phyloP scores from a whole-genome alignment of 176 grass and related monocot genomes.

The Eleusine coracana region DNA sequence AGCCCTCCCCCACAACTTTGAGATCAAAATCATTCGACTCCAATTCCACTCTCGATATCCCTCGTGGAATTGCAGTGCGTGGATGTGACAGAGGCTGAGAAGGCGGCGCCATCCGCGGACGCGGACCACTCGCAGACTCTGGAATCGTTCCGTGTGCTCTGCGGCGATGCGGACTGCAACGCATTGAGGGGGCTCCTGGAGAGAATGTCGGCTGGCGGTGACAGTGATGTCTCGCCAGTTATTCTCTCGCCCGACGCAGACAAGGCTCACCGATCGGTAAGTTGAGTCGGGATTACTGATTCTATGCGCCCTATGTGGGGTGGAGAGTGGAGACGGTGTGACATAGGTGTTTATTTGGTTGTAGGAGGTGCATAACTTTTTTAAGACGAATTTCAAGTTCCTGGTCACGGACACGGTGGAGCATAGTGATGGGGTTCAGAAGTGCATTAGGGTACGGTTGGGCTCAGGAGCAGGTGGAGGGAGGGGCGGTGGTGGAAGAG shows the following conservation, averaged over 20 bases:
- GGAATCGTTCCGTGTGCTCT: conserved; percentile 61
- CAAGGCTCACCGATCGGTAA: conserved; percentile 83
- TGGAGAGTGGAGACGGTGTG: neutral
- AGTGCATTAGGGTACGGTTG: conserved; percentile 73
- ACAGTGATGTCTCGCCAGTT: conserved; percentile 51
- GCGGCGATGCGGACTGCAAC: conserved; percentile 55
- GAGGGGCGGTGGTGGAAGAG: conserved; percentile 51
- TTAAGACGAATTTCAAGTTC: conserved; percentile 86
- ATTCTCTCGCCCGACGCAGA: conserved; percentile 74
- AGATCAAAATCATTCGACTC: neutral
- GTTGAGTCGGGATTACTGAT: conserved; percentile 34
- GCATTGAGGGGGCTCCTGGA: conserved; percentile 60
- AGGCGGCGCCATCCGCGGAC: conserved; percentile 44
- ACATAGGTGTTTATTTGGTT: conserved; percentile 23
- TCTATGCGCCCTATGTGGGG: neutral
- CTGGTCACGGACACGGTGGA: conserved; percentile 90
- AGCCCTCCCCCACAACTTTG: neutral
- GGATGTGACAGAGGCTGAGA: conserved; percentile 59
- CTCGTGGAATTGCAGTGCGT: conserved; percentile 44
- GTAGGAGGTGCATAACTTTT: conserved; percentile 89
- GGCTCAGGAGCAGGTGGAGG: conserved; percentile 53
- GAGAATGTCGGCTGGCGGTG: conserved; percentile 42
- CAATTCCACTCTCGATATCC: neutral
- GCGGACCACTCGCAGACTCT: conserved; percentile 67
- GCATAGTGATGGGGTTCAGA: conserved; percentile 64